Base-by-base conservation (phyloP, 768 basidiomycete genomes). In the Tricholoma sp. region DNA sequence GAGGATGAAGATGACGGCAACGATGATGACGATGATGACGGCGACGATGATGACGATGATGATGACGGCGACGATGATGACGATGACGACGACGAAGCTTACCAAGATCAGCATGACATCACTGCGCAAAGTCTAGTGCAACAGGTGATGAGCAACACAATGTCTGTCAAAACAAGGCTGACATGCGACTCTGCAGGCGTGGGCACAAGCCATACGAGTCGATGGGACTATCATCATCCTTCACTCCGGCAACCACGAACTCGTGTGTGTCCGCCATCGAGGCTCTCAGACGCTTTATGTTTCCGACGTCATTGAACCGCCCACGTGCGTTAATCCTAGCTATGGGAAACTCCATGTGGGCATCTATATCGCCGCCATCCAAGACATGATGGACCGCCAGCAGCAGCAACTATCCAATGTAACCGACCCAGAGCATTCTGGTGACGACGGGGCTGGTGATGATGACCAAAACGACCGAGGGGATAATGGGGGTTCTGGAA, bases 271-370 rank as follows among this genome's bases (percentile, higher is more conserved):
- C 27, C 43, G 57, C 18, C 41, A 58, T 39, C 51, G 57, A 21
- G 45, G 22, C 27, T 55, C 41, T 19, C 57, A 50, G 46, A 59
- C 57, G 14, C 43, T 59, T 18, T 54, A 54, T 22, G 32, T 55
- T 32, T 55, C 54, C 8, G 54, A 47, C 45, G 21, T 47, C 27
- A 34, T 55, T 31, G 54, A 55, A 22, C 39, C 21, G 29, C 50
- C 50, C 27, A n/a, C 18, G 1, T 64, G 66, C 43, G 11, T 37
- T 3, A 31, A 64, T 10, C 62, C 64, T n/a, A 49, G 52, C 27
- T 65, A 64, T 54, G 57, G 61, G n/a, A 65, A 64, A 63, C 59
- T 63, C 41, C 64, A 64, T 8, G 54, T 66, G 37, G 59, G 62
- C 10, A 57, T 65, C 1, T 62, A 63, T 35, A 45, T 65, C 11